These are phyloP conservation scores for Bipolaris victoriae DNA, from an alignment of 2,329 filamentous ascomycete genomes.

Conservation along the genomic window DNA sequence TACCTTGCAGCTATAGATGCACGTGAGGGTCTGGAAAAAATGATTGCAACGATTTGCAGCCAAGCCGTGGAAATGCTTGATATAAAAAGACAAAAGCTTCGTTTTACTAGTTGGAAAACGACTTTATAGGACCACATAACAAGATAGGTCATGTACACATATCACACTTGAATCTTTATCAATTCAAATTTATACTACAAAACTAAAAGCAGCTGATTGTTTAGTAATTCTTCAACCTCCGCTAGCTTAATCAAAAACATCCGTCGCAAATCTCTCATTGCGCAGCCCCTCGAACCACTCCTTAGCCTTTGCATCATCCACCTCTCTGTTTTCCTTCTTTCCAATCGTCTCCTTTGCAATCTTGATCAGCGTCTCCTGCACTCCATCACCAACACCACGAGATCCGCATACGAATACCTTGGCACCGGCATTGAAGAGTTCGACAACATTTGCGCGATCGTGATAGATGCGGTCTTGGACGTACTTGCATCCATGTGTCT, in stretches of 20 bases:
- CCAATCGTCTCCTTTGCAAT: slow-evolving; percentile 53
- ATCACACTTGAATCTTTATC: too few species aligned
- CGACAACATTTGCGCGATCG: slow-evolving; percentile 54
- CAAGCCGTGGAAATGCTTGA: too few species aligned
- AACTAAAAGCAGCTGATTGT: too few species aligned
- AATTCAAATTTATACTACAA: too few species aligned
- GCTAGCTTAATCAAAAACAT: slow-evolving; percentile 10
- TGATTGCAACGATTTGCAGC: too few species aligned
- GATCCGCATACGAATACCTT: slow-evolving; percentile 71
- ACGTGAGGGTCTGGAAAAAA: too few species aligned
- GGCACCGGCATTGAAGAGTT: slow-evolving; percentile 57
- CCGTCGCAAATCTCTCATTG: slow-evolving; percentile 47
- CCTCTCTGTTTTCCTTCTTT: slow-evolving; percentile 44
- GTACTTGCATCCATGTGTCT: slow-evolving; percentile 58
- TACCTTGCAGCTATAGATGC: too few species aligned
- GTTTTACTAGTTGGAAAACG: too few species aligned
- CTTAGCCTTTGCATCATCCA: slow-evolving; percentile 51
- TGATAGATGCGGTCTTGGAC: slow-evolving; percentile 60
- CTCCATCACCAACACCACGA: slow-evolving; percentile 53
- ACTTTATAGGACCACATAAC: too few species aligned
- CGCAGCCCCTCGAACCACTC: slow-evolving; percentile 55
- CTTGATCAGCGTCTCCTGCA: slow-evolving; percentile 50
- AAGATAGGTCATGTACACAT: too few species aligned
- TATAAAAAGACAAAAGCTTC: too few species aligned
- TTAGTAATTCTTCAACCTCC: not conserved